Base-by-base conservation (phyloP, 164 flowering plant species). In the Vitis riparia region DNA sequence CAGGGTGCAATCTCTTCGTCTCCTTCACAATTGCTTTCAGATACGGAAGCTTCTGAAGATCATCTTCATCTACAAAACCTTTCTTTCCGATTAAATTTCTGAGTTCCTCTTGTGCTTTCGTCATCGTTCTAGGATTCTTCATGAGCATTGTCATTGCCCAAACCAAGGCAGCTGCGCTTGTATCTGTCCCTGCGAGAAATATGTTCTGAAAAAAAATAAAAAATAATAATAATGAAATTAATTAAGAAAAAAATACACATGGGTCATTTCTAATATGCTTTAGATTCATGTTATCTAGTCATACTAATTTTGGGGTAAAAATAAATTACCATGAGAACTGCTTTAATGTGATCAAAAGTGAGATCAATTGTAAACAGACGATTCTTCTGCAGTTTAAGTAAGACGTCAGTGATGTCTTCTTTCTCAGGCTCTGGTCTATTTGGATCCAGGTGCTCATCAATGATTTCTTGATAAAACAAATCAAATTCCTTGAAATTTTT, bases 11-110 rank as follows among this genome's bases (percentile, higher is more conserved):
- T 61, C 85, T 69, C 66, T 76, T 11, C 0, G 78, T 71, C 67
- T 82, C 85, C 67, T 77, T 80, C 19, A 77, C 77, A 14, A 76
- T 77, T 2, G 84, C 79, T 27, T 74, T 71, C 12, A 78, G 32
- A 63, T 78, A 81, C 9, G 65, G 73, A 8, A 78, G 75, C 29
- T 72, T 69, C 8, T 60, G 15, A 3, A 75, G 7, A 8, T 77
- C 80, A 0, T 77, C 78, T 55, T 81, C 79, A 2, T 63, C 50
- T 8, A 78, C 49, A 4, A 5, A 11, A 1, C 62, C 70, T 59
- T 67, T 76, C n/a, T 70, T 37, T 48, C 68, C 59, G 11, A 50
- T 27, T 1, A 51, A 5, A 2, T 16, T 56, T 62, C 84, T 68
- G n/a, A 78, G 30, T 37, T 78, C 80, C 1, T 73, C 63, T 50